phyloP scores from a whole-genome alignment of 225 moss, liverwort and hornwort genomes.

The Anthoceros angustus region DNA sequence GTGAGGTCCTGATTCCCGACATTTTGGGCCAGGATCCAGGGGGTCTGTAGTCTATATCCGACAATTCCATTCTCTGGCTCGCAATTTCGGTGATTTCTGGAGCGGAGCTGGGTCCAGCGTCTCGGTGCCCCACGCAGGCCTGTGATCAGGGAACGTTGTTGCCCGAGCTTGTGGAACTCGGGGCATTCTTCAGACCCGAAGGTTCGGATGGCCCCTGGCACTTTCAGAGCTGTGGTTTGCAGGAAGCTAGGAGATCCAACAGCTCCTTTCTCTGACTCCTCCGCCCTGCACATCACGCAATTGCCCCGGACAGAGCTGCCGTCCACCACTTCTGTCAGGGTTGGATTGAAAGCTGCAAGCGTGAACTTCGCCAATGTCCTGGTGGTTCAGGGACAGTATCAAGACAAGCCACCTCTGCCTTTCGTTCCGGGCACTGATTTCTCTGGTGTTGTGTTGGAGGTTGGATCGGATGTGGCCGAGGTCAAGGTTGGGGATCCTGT shows the following conservation, averaged over 20 bases:
- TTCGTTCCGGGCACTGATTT: conserved; percentile 72
- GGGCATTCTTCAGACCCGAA: too few species aligned
- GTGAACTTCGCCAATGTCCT: conserved; percentile 75
- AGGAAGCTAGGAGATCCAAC: conserved; percentile 66
- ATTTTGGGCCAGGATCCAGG: too few species aligned
- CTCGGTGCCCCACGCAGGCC: too few species aligned
- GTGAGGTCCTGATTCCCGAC: too few species aligned
- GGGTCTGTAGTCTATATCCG: too few species aligned
- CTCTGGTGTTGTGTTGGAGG: conserved; percentile 56
- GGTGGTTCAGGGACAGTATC: conserved; percentile 69
- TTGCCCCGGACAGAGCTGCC: conserved; percentile 39
- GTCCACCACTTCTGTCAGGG: conserved; percentile 47
- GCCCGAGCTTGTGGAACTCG: too few species aligned
- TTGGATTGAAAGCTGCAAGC: conserved; percentile 47
- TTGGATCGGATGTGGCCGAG: conserved; percentile 37
- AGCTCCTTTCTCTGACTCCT: conserved; percentile 44
- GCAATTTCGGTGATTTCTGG: too few species aligned
- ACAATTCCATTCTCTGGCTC: too few species aligned
- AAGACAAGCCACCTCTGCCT: conserved; percentile 71
- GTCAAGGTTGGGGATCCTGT: conserved; percentile 68
- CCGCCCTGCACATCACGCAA: conserved; percentile 34
- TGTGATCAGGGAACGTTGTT: too few species aligned
- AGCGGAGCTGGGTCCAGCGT: too few species aligned
- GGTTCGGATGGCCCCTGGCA: conserved; percentile 22
- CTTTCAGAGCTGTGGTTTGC: conserved; percentile 68